Evolutionary conservation across 352 stramenopile species (phyloP), one percentile per base, ranked within the genome.

Genomic region (Globisporangium mamillatum): DNA sequence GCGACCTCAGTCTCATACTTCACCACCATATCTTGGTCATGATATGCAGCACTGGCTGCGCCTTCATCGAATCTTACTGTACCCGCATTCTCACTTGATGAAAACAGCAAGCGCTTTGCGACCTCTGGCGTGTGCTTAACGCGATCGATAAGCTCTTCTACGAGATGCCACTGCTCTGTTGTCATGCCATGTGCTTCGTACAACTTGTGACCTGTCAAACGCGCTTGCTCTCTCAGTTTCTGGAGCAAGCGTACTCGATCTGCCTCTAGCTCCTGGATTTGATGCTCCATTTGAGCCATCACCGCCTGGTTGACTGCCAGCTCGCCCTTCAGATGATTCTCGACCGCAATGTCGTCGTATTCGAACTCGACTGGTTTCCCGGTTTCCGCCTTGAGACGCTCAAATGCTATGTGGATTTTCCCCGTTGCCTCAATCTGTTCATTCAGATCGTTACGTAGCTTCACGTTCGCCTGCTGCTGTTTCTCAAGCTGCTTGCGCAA

Each of bases 101-200:
- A 55, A 20, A 66, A 24, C 8, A 88, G 34, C 64, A 81, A 67
- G 36, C 73, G 71, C 48, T 80, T 82, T 1, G 78, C 80, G 20
- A 89, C 75, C 63, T 91, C 81, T 1, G 81, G 81, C 0, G 83
- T 86, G 38, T 76, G 70, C 41, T 87, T 86, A 9, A 92, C 74
- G 24, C 79, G 72, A 55, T 90, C 78, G 59, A 93, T 91, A 64
- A 91, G 87, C n/a, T 82, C 78, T 69, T 90, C 79, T 1, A 90
- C 81, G 36, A 76, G 69, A 46, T 66, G 22, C 80, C 78, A 90
- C 57, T 90, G 76, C 34, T 89, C 81, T 2, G 63, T 82, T 0
- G 78, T 88, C 32, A 92, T 70, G 0, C 81, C 81, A 67, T 90
- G 79, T 14, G 73, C 63, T 25, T 92, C 78, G 57, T 84, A 90